Evolutionary conservation across 768 basidiomycete genomes (phyloP).

Genomic region (Suillus subalutaceus): DNA sequence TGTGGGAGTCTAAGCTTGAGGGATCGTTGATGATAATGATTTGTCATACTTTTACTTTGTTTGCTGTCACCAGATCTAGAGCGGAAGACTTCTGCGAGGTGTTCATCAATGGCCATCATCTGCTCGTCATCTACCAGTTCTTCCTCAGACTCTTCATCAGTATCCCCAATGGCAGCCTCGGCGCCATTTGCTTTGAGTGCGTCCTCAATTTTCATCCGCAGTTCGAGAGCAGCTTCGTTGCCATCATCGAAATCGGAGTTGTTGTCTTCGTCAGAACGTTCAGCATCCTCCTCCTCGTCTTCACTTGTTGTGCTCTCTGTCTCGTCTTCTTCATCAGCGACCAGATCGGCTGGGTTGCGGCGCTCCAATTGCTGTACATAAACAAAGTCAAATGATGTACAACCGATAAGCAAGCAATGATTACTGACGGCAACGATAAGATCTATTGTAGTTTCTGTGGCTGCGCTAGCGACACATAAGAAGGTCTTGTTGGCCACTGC

Average conservation of each 20-base stretch:
- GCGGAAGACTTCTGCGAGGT: slow-evolving; percentile 86
- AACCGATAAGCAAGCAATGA: neutral
- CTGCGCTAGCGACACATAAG: slow-evolving; percentile 65
- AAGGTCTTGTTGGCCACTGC: slow-evolving; percentile 82
- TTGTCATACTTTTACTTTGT: slow-evolving; percentile 58
- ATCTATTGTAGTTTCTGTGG: slow-evolving; percentile 73
- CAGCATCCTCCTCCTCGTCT: slow-evolving; percentile 39
- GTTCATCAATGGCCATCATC: slow-evolving; percentile 96
- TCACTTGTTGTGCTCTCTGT: slow-evolving; percentile 43
- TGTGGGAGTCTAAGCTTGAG: slow-evolving; percentile 26
- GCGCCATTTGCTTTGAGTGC: slow-evolving; percentile 62
- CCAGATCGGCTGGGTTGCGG: slow-evolving; percentile 59
- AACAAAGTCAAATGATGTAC: slow-evolving; percentile 12
- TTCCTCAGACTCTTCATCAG: slow-evolving; percentile 60
- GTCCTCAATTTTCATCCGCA: slow-evolving; percentile 69
- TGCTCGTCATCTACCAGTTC: slow-evolving; percentile 94
- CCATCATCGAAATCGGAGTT: slow-evolving; percentile 52
- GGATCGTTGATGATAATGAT: neutral
- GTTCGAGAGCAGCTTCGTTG: slow-evolving; percentile 48
- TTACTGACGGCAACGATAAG: slow-evolving; percentile 77
- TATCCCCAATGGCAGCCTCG: slow-evolving; percentile 52
- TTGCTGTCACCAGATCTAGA: slow-evolving; percentile 63
- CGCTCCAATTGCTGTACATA: slow-evolving; percentile 78
- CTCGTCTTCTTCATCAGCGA: slow-evolving; percentile 42
- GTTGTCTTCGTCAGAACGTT: slow-evolving; percentile 36